Evolutionary conservation across 768 basidiomycete species (phyloP), one percentile per base, ranked within the genome.

Genomic region (Gloeophyllum trabeum): DNA sequence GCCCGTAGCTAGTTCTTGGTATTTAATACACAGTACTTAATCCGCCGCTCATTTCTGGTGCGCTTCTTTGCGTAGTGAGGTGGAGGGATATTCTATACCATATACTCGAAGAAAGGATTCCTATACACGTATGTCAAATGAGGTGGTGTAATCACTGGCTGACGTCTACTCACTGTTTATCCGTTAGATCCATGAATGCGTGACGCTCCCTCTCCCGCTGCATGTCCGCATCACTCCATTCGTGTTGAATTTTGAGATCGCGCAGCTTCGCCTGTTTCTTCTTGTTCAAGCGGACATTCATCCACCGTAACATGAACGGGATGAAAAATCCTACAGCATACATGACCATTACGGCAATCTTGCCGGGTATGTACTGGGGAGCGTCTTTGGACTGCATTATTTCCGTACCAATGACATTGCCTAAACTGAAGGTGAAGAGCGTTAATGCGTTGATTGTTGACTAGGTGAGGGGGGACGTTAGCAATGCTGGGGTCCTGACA

Each of bases 321-420:
- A 79, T 47, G 16, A 54, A 58, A 21, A 81, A 54, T 48, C 77
- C 75, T 2, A 69, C 65, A 2, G 59, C 66, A 23, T 81, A 60
- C 4, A 80, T 61, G 3, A 77, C 62, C 64, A 80, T 70, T 46
- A 82, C 78, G 1, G 79, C 68, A 10, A 73, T 71, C 51, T 83
- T 83, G 19, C 78, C 80, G 0, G 76, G 77, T 21, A 79, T 71
- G 53, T 82, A 83, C 12, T 53, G 65, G 0, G 78, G 76, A 2
- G 74, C 76, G 46, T 76, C 76, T 46, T 71, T 67, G 0, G 78
- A 71, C 24, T 70, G 74, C 51, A 83, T 77, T 23, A 79, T 77
- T 51, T 75, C 69, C 0, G 75, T 67, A 4, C 81, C 80, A 43
- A 77, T 63, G 38, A 79, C 75, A 50, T 80, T 80, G n/a, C 79